A percentile compares a stretch with the other conserved stretches of the same genome.
Evolutionary conservation across 805 yeast genomes (phyloP).

Genomic region (Saturnispora silvae): DNA sequence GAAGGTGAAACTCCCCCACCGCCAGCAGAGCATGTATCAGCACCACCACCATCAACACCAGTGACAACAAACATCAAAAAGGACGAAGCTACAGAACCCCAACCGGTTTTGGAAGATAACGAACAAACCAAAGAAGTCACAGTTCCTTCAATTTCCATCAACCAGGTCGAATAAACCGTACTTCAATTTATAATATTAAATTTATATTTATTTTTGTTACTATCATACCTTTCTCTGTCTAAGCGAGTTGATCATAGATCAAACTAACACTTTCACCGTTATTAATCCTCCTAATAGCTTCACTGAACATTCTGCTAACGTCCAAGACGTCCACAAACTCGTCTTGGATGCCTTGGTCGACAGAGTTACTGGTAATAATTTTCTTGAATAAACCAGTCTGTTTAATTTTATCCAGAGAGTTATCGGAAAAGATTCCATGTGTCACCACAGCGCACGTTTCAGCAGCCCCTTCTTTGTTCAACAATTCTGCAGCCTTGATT

Average conservation of each 20-base stretch:
- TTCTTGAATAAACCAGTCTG: slow-evolving; percentile 61
- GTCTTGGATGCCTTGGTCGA: slow-evolving; percentile 55
- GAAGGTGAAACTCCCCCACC: slow-evolving; percentile 23
- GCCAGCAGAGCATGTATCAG: background rate
- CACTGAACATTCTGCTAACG: slow-evolving; percentile 81
- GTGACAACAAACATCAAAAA: background rate
- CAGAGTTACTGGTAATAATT: slow-evolving; percentile 80
- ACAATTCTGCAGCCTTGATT: slow-evolving; percentile 80
- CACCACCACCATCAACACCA: background rate
- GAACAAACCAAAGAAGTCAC: no score
- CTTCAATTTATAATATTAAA: no score
- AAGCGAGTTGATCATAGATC: slow-evolving; percentile 80
- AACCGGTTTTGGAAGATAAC: no score
- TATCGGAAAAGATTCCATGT: slow-evolving; percentile 90
- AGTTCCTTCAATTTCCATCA: background rate
- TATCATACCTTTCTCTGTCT: no score
- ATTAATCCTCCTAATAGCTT: slow-evolving; percentile 90
- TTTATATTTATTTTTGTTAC: no score
- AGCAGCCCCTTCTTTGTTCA: slow-evolving; percentile 88
- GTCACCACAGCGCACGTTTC: slow-evolving; percentile 82
- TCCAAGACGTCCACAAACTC: slow-evolving; percentile 70
- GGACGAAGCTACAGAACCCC: no score
- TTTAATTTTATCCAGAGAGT: slow-evolving; percentile 64
- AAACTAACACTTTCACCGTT: slow-evolving; percentile 94
- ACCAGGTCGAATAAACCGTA: no score